Conservation (phyloP, 2,329 filamentous ascomycete species). For the Aureobasidium uvarum region DNA sequence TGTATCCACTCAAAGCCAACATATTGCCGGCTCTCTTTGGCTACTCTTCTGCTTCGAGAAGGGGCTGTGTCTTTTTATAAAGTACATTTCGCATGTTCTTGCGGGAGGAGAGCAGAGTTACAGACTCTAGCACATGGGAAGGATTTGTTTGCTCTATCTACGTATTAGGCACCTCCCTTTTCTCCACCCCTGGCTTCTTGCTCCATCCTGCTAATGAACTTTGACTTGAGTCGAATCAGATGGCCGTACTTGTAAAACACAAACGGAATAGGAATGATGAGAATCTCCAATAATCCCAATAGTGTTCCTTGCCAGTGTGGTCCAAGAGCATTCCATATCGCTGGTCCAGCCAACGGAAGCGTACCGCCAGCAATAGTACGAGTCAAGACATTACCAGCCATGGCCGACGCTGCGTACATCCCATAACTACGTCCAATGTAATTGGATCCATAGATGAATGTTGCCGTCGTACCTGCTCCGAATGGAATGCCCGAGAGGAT, state of each 20-base stretch:
- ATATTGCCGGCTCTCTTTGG: too few species aligned
- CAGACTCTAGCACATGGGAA: too few species aligned
- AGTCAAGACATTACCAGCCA: conserved; percentile 44
- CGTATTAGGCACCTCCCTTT: conserved; percentile 8
- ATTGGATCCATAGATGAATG: conserved; percentile 53
- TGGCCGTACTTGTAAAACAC: conserved; percentile 46
- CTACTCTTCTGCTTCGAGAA: too few species aligned
- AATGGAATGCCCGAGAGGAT: conserved; percentile 33
- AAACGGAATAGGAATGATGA: conserved; percentile 44
- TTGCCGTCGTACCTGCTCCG: conserved; percentile 16
- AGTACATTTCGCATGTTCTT: too few species aligned
- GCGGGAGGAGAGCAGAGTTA: too few species aligned
- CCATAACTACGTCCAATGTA: conserved; percentile 61
- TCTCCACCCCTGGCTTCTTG: conserved; percentile 11
- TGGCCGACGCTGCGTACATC: conserved; percentile 51
- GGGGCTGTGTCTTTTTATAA: too few species aligned
- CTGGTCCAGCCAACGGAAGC: conserved; percentile 42
- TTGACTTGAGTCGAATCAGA: conserved; percentile 35
- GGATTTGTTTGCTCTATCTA: neutral
- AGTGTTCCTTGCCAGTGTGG: conserved; percentile 39
- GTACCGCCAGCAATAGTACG: conserved; percentile 44
- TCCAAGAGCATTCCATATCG: conserved; percentile 43
- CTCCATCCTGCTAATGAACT: conserved; percentile 25
- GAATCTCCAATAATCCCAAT: conserved; percentile 36
- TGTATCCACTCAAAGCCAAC: too few species aligned